Conservation (phyloP, 495 filamentous ascomycete genomes). For the Lichenothelia convexa region DNA sequence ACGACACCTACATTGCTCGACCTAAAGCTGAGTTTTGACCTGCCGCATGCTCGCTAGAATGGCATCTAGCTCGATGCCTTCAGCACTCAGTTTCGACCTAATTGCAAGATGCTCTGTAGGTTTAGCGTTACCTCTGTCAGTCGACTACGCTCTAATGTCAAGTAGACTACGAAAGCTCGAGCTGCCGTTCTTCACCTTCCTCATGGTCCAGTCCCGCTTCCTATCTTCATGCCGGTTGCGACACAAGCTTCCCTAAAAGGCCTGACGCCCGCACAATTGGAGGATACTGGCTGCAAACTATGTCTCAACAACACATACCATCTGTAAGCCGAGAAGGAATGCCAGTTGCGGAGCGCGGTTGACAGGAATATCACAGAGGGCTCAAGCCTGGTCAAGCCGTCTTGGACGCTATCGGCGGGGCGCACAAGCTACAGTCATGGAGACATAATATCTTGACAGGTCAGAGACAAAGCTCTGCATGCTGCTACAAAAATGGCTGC, state of each 20-base stretch:
- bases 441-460: constrained; percentile 76
- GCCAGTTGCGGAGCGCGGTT: background rate
- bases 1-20: too few species aligned
- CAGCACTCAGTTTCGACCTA: constrained; percentile 12
- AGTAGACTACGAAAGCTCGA: constrained; percentile 89
- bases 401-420: constrained; percentile 71
- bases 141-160: too few species aligned
- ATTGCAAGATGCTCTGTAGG: constrained; percentile 15
- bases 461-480: too few species aligned
- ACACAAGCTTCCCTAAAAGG: constrained; percentile 96
- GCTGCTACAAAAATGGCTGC: background rate
- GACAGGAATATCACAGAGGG: constrained; percentile 25
- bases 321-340: constrained; percentile 23
- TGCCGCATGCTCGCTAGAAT: too few species aligned
- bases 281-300: constrained; percentile 69
- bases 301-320: constrained; percentile 98
- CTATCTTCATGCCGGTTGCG: constrained; percentile 95
- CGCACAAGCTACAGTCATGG: constrained; percentile 90
- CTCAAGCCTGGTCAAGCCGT: constrained; percentile 83
- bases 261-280: constrained; percentile 78
- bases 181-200: constrained; percentile 80
- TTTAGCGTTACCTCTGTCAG: background rate
- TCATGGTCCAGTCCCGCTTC: constrained; percentile 76
- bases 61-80: constrained; percentile 1
- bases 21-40: too few species aligned